A percentile compares a stretch with the other conserved stretches of the same genome.
Conservation (phyloP, 2,329 filamentous ascomycete species). For the Ascosphaera aggregata region DNA sequence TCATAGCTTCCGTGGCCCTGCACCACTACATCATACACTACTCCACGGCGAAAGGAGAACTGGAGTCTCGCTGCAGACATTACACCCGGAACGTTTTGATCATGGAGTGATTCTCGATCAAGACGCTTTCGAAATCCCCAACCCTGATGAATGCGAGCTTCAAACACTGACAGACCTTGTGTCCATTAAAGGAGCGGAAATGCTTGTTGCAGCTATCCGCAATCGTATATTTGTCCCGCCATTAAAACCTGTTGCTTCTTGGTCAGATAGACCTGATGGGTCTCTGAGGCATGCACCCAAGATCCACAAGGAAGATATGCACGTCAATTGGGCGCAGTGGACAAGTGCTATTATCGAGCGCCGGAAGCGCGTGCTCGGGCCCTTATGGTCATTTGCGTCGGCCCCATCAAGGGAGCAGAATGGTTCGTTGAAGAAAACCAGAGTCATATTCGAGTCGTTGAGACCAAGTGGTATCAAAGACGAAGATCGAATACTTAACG, state of each 20-base stretch:
- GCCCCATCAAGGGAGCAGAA: conserved; percentile 5
- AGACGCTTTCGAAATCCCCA: conserved; percentile 18
- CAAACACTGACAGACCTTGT: conserved; percentile 29
- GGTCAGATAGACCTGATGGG: conserved; percentile 9
- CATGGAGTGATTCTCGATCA: conserved; percentile 53
- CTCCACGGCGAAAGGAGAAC: conserved; percentile 36
- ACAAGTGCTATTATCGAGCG: conserved; percentile 30
- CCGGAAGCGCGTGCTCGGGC: conserved; percentile 36
- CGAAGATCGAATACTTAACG: background rate
- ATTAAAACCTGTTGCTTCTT: conserved; percentile 12
- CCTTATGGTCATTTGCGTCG: conserved; percentile 35
- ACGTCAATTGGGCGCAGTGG: conserved; percentile 37
- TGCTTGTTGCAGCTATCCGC: conserved; percentile 45
- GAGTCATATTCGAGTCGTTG: background rate
- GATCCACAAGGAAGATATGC: conserved; percentile 38
- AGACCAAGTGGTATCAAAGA: background rate
- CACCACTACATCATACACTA: conserved; percentile 70
- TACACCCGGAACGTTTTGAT: conserved; percentile 57
- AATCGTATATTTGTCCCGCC: conserved; percentile 42
- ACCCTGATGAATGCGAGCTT: conserved; percentile 24
- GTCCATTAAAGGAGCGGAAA: conserved; percentile 39
- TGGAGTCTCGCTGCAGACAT: conserved; percentile 69
- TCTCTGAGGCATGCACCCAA: conserved; percentile 41
- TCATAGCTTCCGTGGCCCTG: conserved; percentile 52
- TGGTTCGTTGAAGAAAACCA: background rate